Base-by-base conservation (phyloP, 371 early-diverging fungal genomes). In the Conidiobolus coronatus region DNA sequence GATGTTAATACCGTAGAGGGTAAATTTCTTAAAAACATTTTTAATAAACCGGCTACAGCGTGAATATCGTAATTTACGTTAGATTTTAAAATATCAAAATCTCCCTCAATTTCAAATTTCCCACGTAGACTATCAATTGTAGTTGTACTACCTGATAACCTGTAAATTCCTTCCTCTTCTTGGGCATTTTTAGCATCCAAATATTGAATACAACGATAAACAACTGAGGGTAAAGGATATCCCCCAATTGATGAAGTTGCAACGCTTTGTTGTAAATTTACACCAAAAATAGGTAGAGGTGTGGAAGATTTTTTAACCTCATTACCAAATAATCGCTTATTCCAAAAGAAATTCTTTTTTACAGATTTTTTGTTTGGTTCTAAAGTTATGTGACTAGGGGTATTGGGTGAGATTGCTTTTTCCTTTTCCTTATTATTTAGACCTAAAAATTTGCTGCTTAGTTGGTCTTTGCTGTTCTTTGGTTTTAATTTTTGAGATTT, bases 131-230 rank as follows among this genome's bases (percentile, higher is more conserved):
- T 50, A 45, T 75, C 71, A 36, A 93, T 79, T 35, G 70, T 66
- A 7, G 66, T 53, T 4, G 75, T 58, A 19, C 80, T 75, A 18
- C 95, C 95, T 35, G 79, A 81, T 48, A 88, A 61, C 8, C 95
- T 75, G 60, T 93, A 95, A 22, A 94, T 81, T 8, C 95, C 95
- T 63, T 93, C 94, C 56, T 94, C 95, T n/a, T 65, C 51, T 39
- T 67, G 63, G 15, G 80, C 75, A 42, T 75, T 67, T 54, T 77
- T 83, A 1, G 73, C 70, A 52, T 94, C 92, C 42, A 94, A 59
- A 50, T 81, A 94, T 60, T 94, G 92, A 48, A 94, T 86, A 50
- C 91, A 89, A 2, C 95, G 75, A 59, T 80, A 88, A 2, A 91
- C 80, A 24, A 93, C 79, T 1, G 90, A 77, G 2, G 95, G 94